Conservation (phyloP, 805 yeast genomes). For the Yarrowia porcina region DNA sequence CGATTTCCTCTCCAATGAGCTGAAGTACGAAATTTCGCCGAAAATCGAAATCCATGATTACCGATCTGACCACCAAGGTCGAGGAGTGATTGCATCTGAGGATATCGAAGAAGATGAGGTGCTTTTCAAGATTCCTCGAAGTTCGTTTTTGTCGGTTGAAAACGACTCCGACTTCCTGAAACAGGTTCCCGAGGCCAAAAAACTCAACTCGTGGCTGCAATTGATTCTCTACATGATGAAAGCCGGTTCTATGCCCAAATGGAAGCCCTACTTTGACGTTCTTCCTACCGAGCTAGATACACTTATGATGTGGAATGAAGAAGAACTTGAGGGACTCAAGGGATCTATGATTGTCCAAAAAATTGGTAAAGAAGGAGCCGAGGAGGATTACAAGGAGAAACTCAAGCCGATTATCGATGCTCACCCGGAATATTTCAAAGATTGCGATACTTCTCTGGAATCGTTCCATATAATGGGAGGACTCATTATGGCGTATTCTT, state of each 20-base stretch:
- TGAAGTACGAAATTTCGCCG: slow-evolving; percentile 44
- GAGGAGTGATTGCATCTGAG: slow-evolving; percentile 67
- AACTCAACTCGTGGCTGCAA: slow-evolving; percentile 64
- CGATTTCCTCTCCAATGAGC: slow-evolving; percentile 39
- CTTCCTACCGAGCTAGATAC: slow-evolving; percentile 64
- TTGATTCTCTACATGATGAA: slow-evolving; percentile 65
- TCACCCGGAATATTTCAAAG: slow-evolving; percentile 29
- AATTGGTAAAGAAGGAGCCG: slow-evolving; percentile 68
- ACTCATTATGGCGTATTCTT: slow-evolving; percentile 82
- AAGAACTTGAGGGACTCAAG: slow-evolving; percentile 52
- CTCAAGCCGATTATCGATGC: slow-evolving; percentile 44
- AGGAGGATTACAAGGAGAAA: slow-evolving; percentile 51
- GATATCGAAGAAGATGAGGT: slow-evolving; percentile 61
- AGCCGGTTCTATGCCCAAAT: slow-evolving; percentile 55
- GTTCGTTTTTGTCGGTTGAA: slow-evolving; percentile 54
- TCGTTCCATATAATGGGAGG: slow-evolving; percentile 73
- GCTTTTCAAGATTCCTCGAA: slow-evolving; percentile 67
- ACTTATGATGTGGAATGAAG: slow-evolving; percentile 74
- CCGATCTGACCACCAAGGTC: slow-evolving; percentile 60
- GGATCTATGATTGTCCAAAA: slow-evolving; percentile 72
- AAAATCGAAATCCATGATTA: slow-evolving; percentile 62
- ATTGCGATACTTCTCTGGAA: slow-evolving; percentile 45
- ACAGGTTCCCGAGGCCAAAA: slow-evolving; percentile 32
- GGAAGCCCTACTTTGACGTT: slow-evolving; percentile 70
- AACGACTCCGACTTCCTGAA: slow-evolving; percentile 44